Conservation (phyloP, 2,329 filamentous ascomycete genomes). For the Phialocephala subalpina region DNA sequence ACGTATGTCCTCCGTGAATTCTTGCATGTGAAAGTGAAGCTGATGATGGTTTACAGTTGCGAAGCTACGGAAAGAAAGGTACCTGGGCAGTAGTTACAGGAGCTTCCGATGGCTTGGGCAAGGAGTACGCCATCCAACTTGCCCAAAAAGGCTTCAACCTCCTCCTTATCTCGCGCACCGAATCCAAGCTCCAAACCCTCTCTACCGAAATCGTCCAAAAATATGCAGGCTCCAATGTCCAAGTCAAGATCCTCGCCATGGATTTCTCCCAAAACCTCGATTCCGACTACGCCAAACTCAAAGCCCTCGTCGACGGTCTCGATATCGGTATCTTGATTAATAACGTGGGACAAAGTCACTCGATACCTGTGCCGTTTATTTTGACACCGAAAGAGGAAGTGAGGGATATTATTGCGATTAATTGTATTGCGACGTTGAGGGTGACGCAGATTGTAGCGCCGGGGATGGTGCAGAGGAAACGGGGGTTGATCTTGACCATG, state of each 20-base stretch:
- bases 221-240: conserved; percentile 65
- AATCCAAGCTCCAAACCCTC: conserved; percentile 84
- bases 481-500: conserved; percentile 94
- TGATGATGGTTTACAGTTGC: conserved; percentile 64
- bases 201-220: conserved; percentile 77
- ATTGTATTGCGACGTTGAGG: conserved; percentile 89
- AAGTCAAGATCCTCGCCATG: conserved; percentile 86
- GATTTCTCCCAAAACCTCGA: conserved; percentile 86
- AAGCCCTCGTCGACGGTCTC: conserved; percentile 71
- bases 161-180: conserved; percentile 93
- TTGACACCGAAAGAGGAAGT: conserved; percentile 83
- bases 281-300: conserved; percentile 79
- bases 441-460: conserved; percentile 87
- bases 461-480: conserved; percentile 82
- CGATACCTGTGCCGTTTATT: conserved; percentile 88
- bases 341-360: conserved; percentile 95
- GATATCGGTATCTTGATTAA: conserved; percentile 92
- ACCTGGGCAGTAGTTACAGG: conserved; percentile 96
- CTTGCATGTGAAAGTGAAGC: too few relatives aligned
- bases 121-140: conserved; percentile 92
- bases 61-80: conserved; percentile 88
- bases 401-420: conserved; percentile 91
- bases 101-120: conserved; percentile 94
- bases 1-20: conserved; percentile 53
- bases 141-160: conserved; percentile 94